Base-by-base conservation (phyloP, 2,329 filamentous ascomycete genomes). In the Cercospora sp. region DNA sequence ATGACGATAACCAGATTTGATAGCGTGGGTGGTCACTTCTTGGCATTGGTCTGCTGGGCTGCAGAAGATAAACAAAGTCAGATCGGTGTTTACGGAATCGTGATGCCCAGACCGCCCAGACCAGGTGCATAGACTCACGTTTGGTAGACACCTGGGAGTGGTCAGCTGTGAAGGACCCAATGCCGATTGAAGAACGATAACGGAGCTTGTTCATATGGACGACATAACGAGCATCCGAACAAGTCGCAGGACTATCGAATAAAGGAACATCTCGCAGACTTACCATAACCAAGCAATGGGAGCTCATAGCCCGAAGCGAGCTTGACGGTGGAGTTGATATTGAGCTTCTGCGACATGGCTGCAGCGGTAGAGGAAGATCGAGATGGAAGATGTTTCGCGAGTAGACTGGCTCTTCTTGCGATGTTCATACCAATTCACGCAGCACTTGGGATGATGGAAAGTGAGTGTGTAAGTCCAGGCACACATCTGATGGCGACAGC, bases 281-380 rank as follows among this genome's bases (percentile, higher is more conserved):
- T 76, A 87, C 87, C 87, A 75, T 84, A 89, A 33, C 87, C 87
- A 1, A 90, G 78, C 7, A 84, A 72, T 8, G 87, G 87, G 51
- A 90, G 89, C 18, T 88, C 84, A 76, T 88, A 83, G 48, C 87
- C 87, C 16, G 87, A 89, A 63, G 85, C 84, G 79, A 89, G 75
- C 63, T 80, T 82, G 61, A 86, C 81, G 30, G 81, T 86, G 9
- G 80, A 79, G 68, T 81, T 78, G 74, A 86, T 81, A 18, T 78
- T 78, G 10, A 86, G 73, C 33, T 75, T 75, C 7, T 58, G 48
- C 16, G 81, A 72, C 83, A 85, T 85, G 48, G 62, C 75, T 51
- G 73, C 45, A 5, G 61, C 63, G 31, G 72, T 67, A 5, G 70
- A 60, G 64, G 73, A 71, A 10, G 69, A 30, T 62, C 73, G 72